Evolutionary conservation across 805 yeast genomes (phyloP), one percentile per base, ranked within the genome.

Genomic region (Candida glaebosa): DNA sequence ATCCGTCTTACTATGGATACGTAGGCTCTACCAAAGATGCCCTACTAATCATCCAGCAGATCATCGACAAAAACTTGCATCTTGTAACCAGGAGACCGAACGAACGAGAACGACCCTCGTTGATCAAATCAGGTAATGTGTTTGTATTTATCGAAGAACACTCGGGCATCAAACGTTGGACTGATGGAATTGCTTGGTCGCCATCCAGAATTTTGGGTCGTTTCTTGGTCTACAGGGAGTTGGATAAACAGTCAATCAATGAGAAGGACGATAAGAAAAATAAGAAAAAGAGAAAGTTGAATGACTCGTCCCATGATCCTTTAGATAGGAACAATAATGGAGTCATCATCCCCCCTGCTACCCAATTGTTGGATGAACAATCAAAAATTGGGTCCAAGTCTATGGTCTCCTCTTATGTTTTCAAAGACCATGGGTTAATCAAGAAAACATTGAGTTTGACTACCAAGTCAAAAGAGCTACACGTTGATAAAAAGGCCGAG

Each of bases 131-230:
- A 7, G 96, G 96, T 0, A 79, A 81, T 50, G 81, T 88, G 1
- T 89, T 90, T 61, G 87, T 91, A 1, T 89, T 90, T 55, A 77
- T 84, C 37, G 96, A 90, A 60, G 87, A 84, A 50, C 69, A 76
- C 9, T 81, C 90, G 0, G 89, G 91, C 2, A 89, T 90, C 45
- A 86, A 85, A 57, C 72, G 98, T 44, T 90, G 98, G 98, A 90
- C 98, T 1, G 98, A 90, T 56, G 96, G 96, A n/a, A 78, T 87
- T 10, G 71, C 90, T 10, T 90, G 98, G 98, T 81, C 90, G 2
- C 96, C 97, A 0, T 84, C 95, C 2, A 71, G 97, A 37, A 88
- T 90, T 31, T 71, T 88, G 19, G 96, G 96, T 4, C 72, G 93
- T 44, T 90, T 90, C 52, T 67, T 90, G 25, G 82, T 90, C 8